Base-by-base conservation (phyloP, 768 basidiomycete species). In the Mycena epipterygia region DNA sequence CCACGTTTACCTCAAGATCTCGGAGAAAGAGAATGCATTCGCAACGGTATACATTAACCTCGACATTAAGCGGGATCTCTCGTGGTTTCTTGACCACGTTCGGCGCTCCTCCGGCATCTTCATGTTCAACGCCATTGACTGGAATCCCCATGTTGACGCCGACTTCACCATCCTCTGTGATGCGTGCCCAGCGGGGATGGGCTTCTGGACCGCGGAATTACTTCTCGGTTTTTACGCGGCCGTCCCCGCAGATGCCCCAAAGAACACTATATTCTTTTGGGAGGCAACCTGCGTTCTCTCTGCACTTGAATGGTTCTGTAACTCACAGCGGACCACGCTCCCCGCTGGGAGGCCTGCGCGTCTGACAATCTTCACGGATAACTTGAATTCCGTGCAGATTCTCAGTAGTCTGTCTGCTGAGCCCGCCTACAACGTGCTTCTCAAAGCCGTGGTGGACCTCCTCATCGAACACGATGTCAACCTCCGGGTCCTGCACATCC, bases 291-390 rank as follows among this genome's bases (percentile, higher is more conserved):
- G 58, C 29, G 58, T 59, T 19, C 4, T 42, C 17, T 29, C 42
- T 1, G 58, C 42, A 2, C n/a, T 46, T 2, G 23, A 30, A 29
- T 33, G 41, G 58, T 25, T 42, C 25, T 42, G 39, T 7, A 1
- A 2, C 7, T 17, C 35, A 12, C 23, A 25, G 35, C 35, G n/a
- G n/a, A n/a, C n/a, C n/a, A n/a, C n/a, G n/a, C n/a, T n/a, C n/a
- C n/a, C 29, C 6, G 2, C 7, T 23, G 29, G 12, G 2, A 25
- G 2, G 4, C 25, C 27, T 6, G n/a, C 32, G 19, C 53, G 60
- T 17, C 48, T 80, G 13, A 35, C 77, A 5, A 75, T 83, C 23
- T 80, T 67, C 64, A 75, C 77, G 0, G 80, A 37, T 37, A 37
- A 37, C 35, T 14, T 7, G 14, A 37, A 37, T 14, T 7, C 35